Percentiles rank a stretch among this genome's conserved stretches.
These are phyloP conservation scores for Fraxinus americana DNA, from an alignment of 257 asterid genomes.

Conservation along the genomic window DNA sequence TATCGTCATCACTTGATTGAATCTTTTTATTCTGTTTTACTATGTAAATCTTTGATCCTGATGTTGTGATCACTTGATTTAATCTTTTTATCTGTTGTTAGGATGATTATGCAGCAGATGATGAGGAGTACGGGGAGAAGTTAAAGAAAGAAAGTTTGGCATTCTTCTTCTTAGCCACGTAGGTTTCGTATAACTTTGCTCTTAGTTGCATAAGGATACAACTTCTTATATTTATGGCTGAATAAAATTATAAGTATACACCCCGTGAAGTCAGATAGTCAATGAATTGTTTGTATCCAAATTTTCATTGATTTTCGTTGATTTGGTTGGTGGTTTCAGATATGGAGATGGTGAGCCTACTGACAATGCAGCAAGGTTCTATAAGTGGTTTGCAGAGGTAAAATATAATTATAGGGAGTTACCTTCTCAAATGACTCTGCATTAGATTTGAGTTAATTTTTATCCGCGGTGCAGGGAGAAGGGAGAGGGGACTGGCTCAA, in stretches of 20 bases:
- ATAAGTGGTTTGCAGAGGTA: slow-evolving; percentile 96
- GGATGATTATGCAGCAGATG: slow-evolving; percentile 98
- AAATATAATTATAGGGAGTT: background rate
- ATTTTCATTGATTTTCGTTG: slow-evolving; percentile 42
- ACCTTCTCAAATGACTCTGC: background rate
- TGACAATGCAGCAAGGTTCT: slow-evolving; percentile 93
- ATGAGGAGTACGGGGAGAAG: slow-evolving; percentile 88
- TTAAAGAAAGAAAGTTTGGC: slow-evolving; percentile 75
- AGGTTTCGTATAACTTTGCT: slow-evolving; percentile 35
- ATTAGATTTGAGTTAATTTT: slow-evolving; percentile 26
- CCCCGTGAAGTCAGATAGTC: slow-evolving; percentile 18
- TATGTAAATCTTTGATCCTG: background rate
- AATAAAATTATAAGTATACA: slow-evolving; percentile 2
- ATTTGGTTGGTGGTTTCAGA: slow-evolving; percentile 58
- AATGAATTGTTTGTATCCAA: slow-evolving; percentile 8
- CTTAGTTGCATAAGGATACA: background rate
- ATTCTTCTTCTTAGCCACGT: slow-evolving; percentile 97
- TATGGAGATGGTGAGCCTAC: slow-evolving; percentile 99
- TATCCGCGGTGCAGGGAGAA: slow-evolving; percentile 54
- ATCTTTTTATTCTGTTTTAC: slow-evolving; percentile 19
- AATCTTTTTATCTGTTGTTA: slow-evolving; percentile 30
- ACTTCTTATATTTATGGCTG: background rate
- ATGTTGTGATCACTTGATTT: slow-evolving; percentile 8
- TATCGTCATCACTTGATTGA: slow-evolving; percentile 7
- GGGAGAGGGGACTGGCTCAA: slow-evolving; percentile 79